Base-by-base conservation (phyloP, 352 stramenopile species). In the Pythium inflatum region DNA sequence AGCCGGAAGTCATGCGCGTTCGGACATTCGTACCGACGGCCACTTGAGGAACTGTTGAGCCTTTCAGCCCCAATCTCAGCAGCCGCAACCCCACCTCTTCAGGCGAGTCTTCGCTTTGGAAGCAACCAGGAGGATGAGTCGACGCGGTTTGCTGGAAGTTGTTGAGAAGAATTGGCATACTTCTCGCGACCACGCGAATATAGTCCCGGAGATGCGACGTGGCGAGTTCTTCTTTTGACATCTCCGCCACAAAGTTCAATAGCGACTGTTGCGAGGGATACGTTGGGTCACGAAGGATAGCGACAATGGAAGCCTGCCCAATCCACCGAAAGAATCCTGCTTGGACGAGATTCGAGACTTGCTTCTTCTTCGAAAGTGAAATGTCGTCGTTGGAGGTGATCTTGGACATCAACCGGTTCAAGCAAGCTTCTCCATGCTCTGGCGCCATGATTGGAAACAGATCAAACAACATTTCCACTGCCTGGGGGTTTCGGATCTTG, bases 271-370 rank as follows among this genome's bases (percentile, higher is more conserved):
- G 78, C 22, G 89, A 57, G 3, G 71, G 73, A 27, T 75, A 74
- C 0, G 78, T 51, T 22, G 30, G 22, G 30, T 85, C 33, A n/a
- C 68, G 68, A 38, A 88, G 53, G 9, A 88, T 68, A 12, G 20
- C 3, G 18, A 82, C 71, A 2, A 92, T 71, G 5, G 72, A 14
- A 1, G 77, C 69, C 13, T 87, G 55, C 3, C 79, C 58, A 12
- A 92, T 67, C 87, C 87, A 94, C 28, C 71, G 57, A 56, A 94
- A 88, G 1, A 69, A 64, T 0, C 87, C 87, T 13, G 82, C 82
- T 33, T 74, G 51, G 2, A 94, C 77, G 0, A 94, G 68, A 28
- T 73, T 68, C 5, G 69, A 63, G 11, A 75, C 68, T 60, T 91
- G 85, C 16, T 81, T 80, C 60, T 81, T 80, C n/a, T 64, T 87